These are phyloP conservation scores for Hyphopichia fennica DNA, from an alignment of 1,139 yeast species.

Conservation along the genomic window DNA sequence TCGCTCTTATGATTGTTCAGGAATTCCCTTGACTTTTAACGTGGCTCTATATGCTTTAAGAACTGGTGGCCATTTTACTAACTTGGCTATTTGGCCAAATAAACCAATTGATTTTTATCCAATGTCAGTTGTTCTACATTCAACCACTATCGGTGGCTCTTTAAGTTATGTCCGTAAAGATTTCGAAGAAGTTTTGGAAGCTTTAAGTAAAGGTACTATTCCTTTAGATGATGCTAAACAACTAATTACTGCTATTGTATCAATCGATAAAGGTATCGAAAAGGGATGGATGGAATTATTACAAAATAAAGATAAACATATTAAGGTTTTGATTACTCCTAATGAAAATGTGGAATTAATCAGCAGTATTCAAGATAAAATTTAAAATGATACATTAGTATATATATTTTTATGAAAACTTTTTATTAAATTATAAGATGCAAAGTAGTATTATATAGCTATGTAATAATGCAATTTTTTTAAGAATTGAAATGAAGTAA, in stretches of 20 bases:
- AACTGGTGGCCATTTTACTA: slow-evolving; percentile 63
- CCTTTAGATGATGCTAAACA: slow-evolving; percentile 33
- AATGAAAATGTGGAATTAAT: slow-evolving; percentile 9
- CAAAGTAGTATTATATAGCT: neutral
- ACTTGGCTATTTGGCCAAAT: slow-evolving; percentile 56
- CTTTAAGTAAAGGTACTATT: slow-evolving; percentile 41
- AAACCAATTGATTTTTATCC: slow-evolving; percentile 41
- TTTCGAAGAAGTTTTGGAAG: slow-evolving; percentile 47
- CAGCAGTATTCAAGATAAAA: slow-evolving; percentile 1
- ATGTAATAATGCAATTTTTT: neutral
- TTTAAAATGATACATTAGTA: neutral
- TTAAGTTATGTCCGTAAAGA: slow-evolving; percentile 49
- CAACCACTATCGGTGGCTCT: slow-evolving; percentile 46
- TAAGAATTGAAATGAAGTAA: neutral
- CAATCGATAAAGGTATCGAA: slow-evolving; percentile 41
- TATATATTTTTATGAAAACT: neutral
- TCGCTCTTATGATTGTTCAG: slow-evolving; percentile 62
- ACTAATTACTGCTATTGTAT: slow-evolving; percentile 44
- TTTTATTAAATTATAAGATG: neutral
- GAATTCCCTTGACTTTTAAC: slow-evolving; percentile 54
- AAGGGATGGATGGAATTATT: slow-evolving; percentile 44
- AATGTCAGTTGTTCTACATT: slow-evolving; percentile 45
- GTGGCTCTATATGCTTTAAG: slow-evolving; percentile 52
- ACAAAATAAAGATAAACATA: slow-evolving; percentile 43
- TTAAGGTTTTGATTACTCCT: slow-evolving; percentile 47